Conservation (phyloP, 2,329 filamentous ascomycete species). For the Stachybotrys elegans region DNA sequence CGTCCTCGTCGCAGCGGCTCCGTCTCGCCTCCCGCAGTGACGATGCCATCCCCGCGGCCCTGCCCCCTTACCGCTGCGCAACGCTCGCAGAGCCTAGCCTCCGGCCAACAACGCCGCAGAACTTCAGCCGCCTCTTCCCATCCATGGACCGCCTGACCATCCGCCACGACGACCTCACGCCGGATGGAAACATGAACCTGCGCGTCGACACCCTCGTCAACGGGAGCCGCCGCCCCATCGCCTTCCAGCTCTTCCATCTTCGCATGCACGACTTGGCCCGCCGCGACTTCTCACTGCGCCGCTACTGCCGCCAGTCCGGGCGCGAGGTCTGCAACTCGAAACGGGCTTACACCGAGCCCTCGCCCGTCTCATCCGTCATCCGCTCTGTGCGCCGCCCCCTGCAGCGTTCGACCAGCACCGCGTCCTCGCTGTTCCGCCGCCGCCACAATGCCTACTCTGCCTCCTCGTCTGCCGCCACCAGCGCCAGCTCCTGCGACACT, state of each 20-base stretch:
- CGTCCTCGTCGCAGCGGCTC: constrained; percentile 9
- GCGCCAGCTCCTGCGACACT: constrained; percentile 7
- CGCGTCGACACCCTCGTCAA: constrained; percentile 75
- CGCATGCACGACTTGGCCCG: constrained; percentile 88
- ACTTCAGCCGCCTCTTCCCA: constrained; percentile 83
- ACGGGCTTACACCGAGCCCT: constrained; percentile 50
- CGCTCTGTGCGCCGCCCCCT: constrained; percentile 30
- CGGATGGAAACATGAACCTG: constrained; percentile 95
- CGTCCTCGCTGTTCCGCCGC: constrained; percentile 16
- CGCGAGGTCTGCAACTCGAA: constrained; percentile 86
- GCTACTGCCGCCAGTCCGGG: constrained; percentile 89
- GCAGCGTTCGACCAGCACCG: constrained; percentile 19
- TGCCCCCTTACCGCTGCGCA: constrained; percentile 58
- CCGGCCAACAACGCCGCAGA: constrained; percentile 70
- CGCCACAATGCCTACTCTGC: constrained; percentile 10
- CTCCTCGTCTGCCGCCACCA: constrained; percentile 13
- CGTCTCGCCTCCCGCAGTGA: constrained; percentile 6
- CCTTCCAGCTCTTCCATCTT: constrained; percentile 79
- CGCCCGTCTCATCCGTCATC: constrained; percentile 43
- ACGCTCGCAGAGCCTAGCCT: constrained; percentile 57
- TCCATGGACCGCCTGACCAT: constrained; percentile 76
- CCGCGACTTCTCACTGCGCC: constrained; percentile 82
- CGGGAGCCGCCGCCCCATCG: constrained; percentile 57
- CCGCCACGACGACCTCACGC: constrained; percentile 82
- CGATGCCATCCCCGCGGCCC: constrained; percentile 38